Conservation (phyloP, 345 rosid species). For the Reutealis trisperma region DNA sequence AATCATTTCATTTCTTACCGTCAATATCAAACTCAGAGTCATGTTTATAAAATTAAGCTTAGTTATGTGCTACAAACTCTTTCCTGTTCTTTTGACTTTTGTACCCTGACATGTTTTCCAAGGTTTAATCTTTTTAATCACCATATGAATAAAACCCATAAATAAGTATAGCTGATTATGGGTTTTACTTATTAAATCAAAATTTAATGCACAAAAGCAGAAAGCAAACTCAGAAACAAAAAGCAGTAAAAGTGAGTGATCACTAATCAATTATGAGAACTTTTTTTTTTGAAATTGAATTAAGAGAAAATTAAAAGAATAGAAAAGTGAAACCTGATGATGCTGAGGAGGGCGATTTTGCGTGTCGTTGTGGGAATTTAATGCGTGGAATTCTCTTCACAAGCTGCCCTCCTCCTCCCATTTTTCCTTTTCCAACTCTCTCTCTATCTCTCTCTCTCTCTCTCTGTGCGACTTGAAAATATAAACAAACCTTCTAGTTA, state of each 20-base stretch:
- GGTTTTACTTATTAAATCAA: background rate
- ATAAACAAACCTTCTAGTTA: too few species aligned
- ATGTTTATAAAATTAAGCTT: too few species aligned
- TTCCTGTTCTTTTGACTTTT: background rate
- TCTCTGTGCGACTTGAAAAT: too few species aligned
- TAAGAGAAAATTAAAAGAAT: background rate
- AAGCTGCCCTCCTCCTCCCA: constrained; percentile 11
- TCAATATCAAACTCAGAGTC: background rate
- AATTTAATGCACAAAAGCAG: background rate
- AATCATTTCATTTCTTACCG: background rate
- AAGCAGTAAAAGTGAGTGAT: background rate
- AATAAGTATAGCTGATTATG: background rate
- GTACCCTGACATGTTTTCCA: background rate
- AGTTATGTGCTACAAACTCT: background rate
- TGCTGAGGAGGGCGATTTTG: constrained; percentile 31
- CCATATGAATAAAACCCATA: background rate
- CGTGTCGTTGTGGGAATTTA: constrained; percentile 67
- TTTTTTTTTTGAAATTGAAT: too few species aligned
- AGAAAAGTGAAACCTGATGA: constrained; percentile 27
- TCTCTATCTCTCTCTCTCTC: background rate
- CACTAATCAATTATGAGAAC: too few species aligned
- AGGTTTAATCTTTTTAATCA: background rate
- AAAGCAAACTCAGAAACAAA: background rate
- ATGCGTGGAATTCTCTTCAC: constrained; percentile 73
- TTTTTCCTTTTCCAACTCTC: background rate